Conservation (phyloP, 805 yeast species). For the Myxozyma sirexii region DNA sequence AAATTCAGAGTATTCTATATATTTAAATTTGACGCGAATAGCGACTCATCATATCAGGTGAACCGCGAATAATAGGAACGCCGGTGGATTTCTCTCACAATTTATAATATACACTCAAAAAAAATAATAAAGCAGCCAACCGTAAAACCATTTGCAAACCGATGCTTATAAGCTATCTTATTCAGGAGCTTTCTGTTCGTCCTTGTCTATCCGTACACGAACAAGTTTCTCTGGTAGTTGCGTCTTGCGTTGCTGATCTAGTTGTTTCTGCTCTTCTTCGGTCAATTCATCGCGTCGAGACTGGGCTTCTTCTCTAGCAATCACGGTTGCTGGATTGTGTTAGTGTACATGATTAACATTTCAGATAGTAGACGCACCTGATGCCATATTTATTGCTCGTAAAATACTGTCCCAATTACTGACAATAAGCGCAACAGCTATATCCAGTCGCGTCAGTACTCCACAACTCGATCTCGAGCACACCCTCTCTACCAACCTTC, state of each 20-base stretch:
- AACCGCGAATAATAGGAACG: too few species aligned
- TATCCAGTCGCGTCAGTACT: not conserved
- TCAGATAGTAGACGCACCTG: slow-evolving; percentile 13
- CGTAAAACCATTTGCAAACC: too few species aligned
- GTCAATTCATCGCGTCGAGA: not conserved
- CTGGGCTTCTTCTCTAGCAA: slow-evolving; percentile 10
- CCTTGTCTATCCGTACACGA: slow-evolving; percentile 18
- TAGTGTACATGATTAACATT: not conserved
- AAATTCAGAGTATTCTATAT: not conserved
- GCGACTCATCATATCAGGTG: too few species aligned
- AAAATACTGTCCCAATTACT: slow-evolving; percentile 33
- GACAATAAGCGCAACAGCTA: slow-evolving; percentile 33
- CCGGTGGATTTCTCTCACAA: too few species aligned
- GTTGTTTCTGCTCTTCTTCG: not conserved
- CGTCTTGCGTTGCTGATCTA: slow-evolving; percentile 9
- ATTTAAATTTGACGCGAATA: too few species aligned
- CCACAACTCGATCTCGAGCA: not conserved
- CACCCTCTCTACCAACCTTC: slow-evolving; percentile 15
- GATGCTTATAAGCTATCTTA: too few species aligned
- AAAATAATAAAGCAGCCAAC: not conserved
- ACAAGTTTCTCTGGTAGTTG: slow-evolving; percentile 29
- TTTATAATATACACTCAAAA: not conserved
- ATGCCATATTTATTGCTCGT: slow-evolving; percentile 25
- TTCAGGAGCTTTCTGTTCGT: not conserved
- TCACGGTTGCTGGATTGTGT: slow-evolving; percentile 2